phyloP scores from a whole-genome alignment of 2,329 filamentous ascomycete genomes.

The Alternaria ethzedia region DNA sequence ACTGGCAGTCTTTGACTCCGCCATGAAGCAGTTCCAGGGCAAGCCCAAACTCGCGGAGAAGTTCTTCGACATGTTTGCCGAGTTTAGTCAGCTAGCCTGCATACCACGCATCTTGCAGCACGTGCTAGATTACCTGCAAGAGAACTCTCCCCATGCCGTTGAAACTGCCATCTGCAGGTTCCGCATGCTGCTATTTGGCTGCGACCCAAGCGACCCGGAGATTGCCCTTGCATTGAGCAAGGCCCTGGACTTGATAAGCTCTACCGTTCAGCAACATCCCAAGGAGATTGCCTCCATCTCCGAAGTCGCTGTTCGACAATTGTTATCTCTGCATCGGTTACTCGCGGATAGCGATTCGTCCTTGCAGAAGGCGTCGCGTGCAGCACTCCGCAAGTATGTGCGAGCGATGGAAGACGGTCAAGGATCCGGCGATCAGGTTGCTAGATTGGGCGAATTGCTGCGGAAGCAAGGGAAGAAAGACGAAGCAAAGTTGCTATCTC shows the following conservation, averaged over 20 bases:
- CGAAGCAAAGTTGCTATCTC: constrained; percentile 37
- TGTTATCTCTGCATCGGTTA: constrained; percentile 54
- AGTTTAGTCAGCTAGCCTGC: constrained; percentile 71
- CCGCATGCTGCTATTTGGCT: constrained; percentile 71
- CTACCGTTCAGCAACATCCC: constrained; percentile 50
- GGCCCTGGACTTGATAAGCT: constrained; percentile 68
- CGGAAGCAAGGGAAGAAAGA: constrained; percentile 33
- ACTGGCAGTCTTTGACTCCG: constrained; percentile 86
- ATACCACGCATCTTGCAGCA: constrained; percentile 73
- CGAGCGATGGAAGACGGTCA: constrained; percentile 33
- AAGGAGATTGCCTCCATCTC: constrained; percentile 48
- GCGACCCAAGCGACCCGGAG: constrained; percentile 67
- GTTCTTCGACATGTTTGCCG: constrained; percentile 81
- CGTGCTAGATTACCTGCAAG: constrained; percentile 69
- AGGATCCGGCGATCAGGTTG: constrained; percentile 36
- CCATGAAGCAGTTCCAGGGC: constrained; percentile 77
- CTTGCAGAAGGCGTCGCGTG: constrained; percentile 59
- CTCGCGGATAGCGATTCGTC: constrained; percentile 58
- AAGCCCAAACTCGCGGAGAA: constrained; percentile 69
- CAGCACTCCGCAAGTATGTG: constrained; percentile 48
- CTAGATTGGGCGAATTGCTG: constrained; percentile 27
- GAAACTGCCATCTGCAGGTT: constrained; percentile 74
- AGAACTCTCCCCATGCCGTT: constrained; percentile 60
- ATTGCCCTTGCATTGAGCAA: constrained; percentile 76
- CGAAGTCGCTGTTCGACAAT: constrained; percentile 56